Percentiles rank a stretch among this genome's conserved stretches.
These are phyloP conservation scores for Cordyceps javanica DNA, from an alignment of 2,329 filamentous ascomycete species.

Conservation along the genomic window DNA sequence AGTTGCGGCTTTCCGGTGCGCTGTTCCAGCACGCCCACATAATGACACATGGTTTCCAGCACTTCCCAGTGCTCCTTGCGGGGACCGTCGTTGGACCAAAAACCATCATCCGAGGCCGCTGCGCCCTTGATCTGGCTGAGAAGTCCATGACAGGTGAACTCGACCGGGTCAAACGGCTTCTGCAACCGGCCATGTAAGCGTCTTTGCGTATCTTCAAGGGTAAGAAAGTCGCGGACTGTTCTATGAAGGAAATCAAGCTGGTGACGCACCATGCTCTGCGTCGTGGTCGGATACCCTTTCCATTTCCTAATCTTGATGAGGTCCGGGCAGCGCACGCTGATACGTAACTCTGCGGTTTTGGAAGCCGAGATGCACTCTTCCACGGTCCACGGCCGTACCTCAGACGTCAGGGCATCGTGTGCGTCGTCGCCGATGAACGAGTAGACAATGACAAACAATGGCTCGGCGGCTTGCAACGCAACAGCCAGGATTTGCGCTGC, in stretches of 20 bases:
- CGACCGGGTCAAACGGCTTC: not conserved
- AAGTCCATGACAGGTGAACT: not conserved
- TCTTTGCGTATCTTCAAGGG: not conserved
- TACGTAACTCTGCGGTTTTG: not conserved
- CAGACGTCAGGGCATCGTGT: not conserved
- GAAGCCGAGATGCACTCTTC: not conserved
- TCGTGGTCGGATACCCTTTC: not conserved
- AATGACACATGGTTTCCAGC: not conserved
- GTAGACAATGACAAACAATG: not conserved
- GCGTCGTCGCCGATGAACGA: slow-evolving; percentile 2
- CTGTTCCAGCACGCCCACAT: not conserved
- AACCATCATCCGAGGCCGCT: not conserved
- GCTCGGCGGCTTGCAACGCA: not conserved
- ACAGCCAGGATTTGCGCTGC: slow-evolving; percentile 7
- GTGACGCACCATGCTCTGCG: not conserved
- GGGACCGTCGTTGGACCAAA: not conserved
- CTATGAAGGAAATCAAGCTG: slow-evolving; percentile 9
- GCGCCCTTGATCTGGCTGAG: not conserved
- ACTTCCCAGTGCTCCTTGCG: not conserved
- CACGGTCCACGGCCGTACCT: not conserved
- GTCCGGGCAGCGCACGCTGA: slow-evolving; percentile 7
- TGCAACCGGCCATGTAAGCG: not conserved
- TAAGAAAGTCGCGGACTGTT: slow-evolving; percentile 5
- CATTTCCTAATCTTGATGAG: slow-evolving; percentile 4
- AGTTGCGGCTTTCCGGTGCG: not conserved